Evolutionary conservation across 2,329 filamentous ascomycete species (phyloP), one percentile per base, ranked within the genome.

Genomic region (Fusarium acutatum): DNA sequence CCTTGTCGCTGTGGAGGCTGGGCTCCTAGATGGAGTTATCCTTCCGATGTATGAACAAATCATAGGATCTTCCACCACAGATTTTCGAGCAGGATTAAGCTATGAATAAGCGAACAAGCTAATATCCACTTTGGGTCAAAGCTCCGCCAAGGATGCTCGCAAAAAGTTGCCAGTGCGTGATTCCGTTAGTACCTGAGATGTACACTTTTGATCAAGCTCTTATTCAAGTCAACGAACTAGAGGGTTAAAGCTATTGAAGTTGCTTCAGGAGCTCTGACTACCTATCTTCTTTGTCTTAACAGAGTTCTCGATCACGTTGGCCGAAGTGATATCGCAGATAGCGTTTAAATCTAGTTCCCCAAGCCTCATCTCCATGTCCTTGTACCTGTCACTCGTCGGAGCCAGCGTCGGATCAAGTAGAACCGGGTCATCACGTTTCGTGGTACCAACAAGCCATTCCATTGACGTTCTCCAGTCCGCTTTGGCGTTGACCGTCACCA

Each of bases 321-420:
- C 52, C 22, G 37, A 46, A 5, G 35, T 41, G 22, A 63, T 15
- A 7, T 38, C n/a, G 3, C 24, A 34, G 6, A 32, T 24, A 20
- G 26, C 7, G 3, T 30, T 30, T 14, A 69, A 24, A 57, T 69
- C 28, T 34, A 58, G 15, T 40, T 46, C 24, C 56, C 43, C n/a
- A 54, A 41, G 52, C 35, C n/a, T 56, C 47, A 62, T 49, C n/a
- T 67, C 37, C 20, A 67, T 26, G 20, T 57, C 63, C 18, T 47
- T 62, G 50, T 30, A 56, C 30, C 34, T 53, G 38, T n/a, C 28
- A 17, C 32, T 56, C 44, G 63, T 67, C 44, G 22, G 37, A 38
- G 26, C 44, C 47, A 44, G 30, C 7, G 49, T 43, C 11, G 64
- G 67, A 14, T 69, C 24, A 12, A 67, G 28, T 1, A 69, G 7